Evolutionary conservation across 2,329 filamentous ascomycete species (phyloP).

Genomic region (Cercospora nicotianae): DNA sequence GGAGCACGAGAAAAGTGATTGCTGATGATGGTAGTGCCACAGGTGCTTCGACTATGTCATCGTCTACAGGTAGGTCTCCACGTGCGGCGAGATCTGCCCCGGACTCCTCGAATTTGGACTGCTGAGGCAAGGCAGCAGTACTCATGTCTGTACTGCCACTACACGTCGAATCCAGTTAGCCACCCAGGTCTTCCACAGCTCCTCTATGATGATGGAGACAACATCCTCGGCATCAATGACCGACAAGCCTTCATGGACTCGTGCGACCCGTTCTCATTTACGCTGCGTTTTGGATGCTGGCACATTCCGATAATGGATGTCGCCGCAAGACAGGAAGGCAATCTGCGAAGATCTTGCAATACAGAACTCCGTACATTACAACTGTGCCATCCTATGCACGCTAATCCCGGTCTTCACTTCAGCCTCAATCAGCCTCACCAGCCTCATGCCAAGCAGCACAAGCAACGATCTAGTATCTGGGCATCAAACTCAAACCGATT

Average conservation of each 20-base stretch:
- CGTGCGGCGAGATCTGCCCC: too few relatives aligned
- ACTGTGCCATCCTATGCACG: background rate
- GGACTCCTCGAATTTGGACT: background rate
- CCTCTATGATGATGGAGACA: too few relatives aligned
- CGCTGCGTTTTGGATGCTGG: background rate
- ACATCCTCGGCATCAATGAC: too few relatives aligned
- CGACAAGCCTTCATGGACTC: too few relatives aligned
- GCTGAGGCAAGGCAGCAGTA: background rate
- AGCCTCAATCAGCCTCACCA: background rate
- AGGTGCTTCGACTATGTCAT: too few relatives aligned
- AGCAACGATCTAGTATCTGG: background rate
- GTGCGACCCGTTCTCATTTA: background rate
- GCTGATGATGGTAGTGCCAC: too few relatives aligned
- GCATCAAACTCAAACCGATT: background rate
- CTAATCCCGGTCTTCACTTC: background rate
- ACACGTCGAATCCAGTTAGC: too few relatives aligned
- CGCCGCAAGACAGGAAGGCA: background rate
- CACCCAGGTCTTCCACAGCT: too few relatives aligned
- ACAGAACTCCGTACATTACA: background rate
- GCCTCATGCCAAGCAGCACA: constrained; percentile 1
- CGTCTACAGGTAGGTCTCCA: too few relatives aligned
- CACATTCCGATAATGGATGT: background rate
- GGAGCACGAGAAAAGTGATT: too few relatives aligned
- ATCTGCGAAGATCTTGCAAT: background rate
- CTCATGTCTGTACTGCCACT: background rate